Conservation (phyloP, 768 basidiomycete genomes). For the Lentinula detonsa region DNA sequence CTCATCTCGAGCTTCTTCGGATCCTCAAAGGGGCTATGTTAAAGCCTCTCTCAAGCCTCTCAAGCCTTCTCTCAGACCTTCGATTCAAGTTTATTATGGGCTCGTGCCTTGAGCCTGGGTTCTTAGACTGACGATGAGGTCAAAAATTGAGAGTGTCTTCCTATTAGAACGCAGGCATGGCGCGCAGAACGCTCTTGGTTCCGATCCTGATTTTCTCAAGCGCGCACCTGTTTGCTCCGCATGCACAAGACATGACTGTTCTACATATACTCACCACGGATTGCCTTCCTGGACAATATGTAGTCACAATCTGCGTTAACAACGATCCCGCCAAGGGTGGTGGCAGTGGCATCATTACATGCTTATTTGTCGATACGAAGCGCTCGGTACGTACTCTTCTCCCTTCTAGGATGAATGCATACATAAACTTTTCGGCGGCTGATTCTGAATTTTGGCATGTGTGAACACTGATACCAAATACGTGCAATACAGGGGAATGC, state of each 20-base stretch:
- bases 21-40: background rate
- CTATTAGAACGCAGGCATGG: background rate
- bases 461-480: background rate
- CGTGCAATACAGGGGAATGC: background rate
- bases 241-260: background rate
- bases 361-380: background rate
- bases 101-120: background rate
- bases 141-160: background rate
- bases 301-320: background rate
- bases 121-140: background rate
- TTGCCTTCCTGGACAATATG: too few species aligned
- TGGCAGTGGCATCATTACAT: background rate
- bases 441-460: background rate
- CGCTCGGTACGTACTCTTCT: background rate
- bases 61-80: background rate
- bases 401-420: background rate
- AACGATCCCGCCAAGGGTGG: background rate
- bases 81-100: background rate
- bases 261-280: background rate
- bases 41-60: background rate
- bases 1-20: slow-evolving; percentile 1
- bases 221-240: background rate
- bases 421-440: background rate
- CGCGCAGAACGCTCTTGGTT: background rate
- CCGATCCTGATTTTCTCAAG: background rate